Base-by-base conservation (phyloP, 1,139 yeast genomes). In the Blastobotrys capitulatus region DNA sequence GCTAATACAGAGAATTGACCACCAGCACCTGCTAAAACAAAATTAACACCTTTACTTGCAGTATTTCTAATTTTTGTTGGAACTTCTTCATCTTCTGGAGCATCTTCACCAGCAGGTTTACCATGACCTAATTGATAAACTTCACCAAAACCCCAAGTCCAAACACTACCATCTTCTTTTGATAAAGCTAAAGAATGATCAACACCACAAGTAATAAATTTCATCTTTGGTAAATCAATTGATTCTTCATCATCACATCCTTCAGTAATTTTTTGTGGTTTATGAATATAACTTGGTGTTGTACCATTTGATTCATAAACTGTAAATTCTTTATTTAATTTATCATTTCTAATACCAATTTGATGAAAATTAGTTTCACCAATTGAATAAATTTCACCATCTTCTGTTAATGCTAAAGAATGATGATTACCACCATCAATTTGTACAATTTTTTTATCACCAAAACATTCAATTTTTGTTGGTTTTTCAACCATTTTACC, bases 141-240 rank as follows among this genome's bases (percentile, higher is more conserved):
- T 57, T 90, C 97, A 44, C 94, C 97, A 65, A 90, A 92, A 1
- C 99, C 99, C 99, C 99, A 92, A 1, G 97, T 79, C 71, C 83
- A 92, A 0, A 82, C 86, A 51, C 86, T 72, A 6, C 99, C 98
- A 58, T 87, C 90, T 34, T 75, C 79, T 34, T 55, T 60, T 8
- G 94, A 81, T 5, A 90, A 77, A 1, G 96, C 97, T 54, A 92
- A 70, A 0, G 95, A 85, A 65, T 92, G 98, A 61, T 92, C 97
- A 0, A 96, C 84, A 0, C 98, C 98, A 44, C 84, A 80, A 6
- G 94, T 85, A 42, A 90, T 73, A 6, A 75, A 66, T 61, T 80
- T 83, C 60, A 85, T 75, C 52, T 72, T 73, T 46, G 87, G 86
- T 44, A 80, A 68, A 41, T 77, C 75, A 9, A 58, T 57, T n/a